A percentile compares a stretch with the other conserved stretches of the same genome.
phyloP scores from a whole-genome alignment of 495 filamentous ascomycete genomes.

The Podospora tetraspora region DNA sequence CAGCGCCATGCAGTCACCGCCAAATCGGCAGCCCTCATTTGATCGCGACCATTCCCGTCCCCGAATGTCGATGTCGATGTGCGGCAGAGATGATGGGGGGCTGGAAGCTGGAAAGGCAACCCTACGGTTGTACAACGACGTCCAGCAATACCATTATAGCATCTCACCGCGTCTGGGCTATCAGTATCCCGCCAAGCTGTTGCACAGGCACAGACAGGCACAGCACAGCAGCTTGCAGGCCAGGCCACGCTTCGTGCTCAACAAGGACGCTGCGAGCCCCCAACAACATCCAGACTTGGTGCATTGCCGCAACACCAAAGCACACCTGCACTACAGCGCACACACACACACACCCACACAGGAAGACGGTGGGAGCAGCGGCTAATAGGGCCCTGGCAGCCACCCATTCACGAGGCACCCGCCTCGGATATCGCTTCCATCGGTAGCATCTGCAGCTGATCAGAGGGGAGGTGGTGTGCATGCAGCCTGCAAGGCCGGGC shows the following conservation, averaged over 20 bases:
- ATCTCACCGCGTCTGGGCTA: neutral
- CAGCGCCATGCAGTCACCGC: neutral
- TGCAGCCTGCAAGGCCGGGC: constrained; percentile 4
- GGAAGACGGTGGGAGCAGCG: constrained; percentile 7
- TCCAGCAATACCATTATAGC: neutral
- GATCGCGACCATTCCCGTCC: neutral
- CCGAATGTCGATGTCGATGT: neutral
- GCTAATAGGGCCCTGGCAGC: neutral
- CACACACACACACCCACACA: neutral
- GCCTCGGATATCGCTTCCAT: neutral
- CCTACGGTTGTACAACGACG: neutral
- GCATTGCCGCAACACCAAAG: neutral
- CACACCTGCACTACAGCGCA: neutral
- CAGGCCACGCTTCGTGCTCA: neutral
- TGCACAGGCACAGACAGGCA: neutral
- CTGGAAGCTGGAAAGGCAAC: neutral
- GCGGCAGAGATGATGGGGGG: neutral
- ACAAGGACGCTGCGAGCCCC: neutral
- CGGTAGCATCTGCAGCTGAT: neutral
- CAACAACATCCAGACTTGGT: neutral
- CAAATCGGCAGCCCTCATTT: neutral
- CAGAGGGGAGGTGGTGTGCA: constrained; percentile 2
- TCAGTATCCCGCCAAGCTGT: neutral
- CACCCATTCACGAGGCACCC: neutral
- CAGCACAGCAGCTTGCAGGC: neutral